phyloP scores from a whole-genome alignment of 148 eudicot species.

The Pharnaceum exiguum region DNA sequence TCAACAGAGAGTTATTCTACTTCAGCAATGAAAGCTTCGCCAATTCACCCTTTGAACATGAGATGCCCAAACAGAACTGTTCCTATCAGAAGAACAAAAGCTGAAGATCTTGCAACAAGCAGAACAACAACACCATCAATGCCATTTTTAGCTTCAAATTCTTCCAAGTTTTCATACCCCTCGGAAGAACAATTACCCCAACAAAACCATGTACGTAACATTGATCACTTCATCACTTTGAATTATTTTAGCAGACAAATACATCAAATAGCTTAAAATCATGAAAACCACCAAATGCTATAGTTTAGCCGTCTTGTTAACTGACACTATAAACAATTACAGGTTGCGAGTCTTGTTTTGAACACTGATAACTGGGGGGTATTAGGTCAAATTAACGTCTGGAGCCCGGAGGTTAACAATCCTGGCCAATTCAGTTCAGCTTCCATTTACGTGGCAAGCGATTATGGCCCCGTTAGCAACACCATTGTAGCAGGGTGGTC shows the following conservation, averaged over 20 bases:
- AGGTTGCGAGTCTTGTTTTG: too few species aligned
- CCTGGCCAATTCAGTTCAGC: too few species aligned
- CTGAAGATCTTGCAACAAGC: constrained; percentile 17
- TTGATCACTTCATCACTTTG: too few species aligned
- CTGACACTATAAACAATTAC: too few species aligned
- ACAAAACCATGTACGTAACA: constrained; percentile 13
- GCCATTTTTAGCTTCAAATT: not conserved
- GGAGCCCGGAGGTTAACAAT: too few species aligned
- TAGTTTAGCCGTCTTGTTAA: too few species aligned
- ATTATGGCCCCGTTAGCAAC: not conserved
- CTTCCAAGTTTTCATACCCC: not conserved
- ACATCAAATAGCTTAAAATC: too few species aligned
- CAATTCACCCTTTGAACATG: constrained; percentile 3
- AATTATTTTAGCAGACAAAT: too few species aligned
- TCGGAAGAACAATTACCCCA: not conserved
- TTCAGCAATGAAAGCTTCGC: not conserved
- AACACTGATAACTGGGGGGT: too few species aligned
- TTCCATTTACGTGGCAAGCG: constrained; percentile 1
- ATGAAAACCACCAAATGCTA: too few species aligned
- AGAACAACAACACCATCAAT: not conserved
- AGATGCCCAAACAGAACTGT: constrained; percentile 23
- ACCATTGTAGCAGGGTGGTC: not conserved
- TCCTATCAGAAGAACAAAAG: constrained; percentile 12
- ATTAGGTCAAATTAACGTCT: too few species aligned
- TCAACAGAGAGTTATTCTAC: not conserved